Base-by-base conservation (phyloP, 2,329 filamentous ascomycete species). In the Didymosphaeria variabile region DNA sequence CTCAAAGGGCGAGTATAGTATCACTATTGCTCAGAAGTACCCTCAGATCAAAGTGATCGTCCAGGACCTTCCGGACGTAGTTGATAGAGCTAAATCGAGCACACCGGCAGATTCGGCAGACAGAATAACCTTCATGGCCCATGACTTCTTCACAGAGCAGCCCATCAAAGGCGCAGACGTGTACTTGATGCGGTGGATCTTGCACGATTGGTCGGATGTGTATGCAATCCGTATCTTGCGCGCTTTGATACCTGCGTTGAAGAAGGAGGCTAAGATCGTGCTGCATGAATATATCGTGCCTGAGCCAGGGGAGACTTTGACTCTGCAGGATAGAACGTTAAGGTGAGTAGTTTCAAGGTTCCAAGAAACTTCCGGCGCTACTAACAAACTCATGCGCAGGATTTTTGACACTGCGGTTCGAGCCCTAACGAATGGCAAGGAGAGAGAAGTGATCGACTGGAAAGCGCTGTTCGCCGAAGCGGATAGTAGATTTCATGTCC, bases 151-250 rank as follows among this genome's bases (percentile, higher is more conserved):
- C 31, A 23, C 40, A 15, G 23, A 45, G 9, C 61, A 63, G 45
- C 34, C 42, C 17, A 23, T 60, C 6, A 57, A 59, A 45, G 61
- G 32, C 17, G 60, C 58, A 15, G 61, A 63, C 31, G 58, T 86
- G 3, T 88, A 87, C 73, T 81, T 83, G 67, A 83, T 87, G 72
- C 82, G 84, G 46, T 84, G 82, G 80, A 86, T 88, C 64, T 73
- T 88, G 8, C 85, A 88, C 68, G 86, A 88, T 73, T 65, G 60
- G 60, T 55, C 53, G 2, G 62, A 64, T 51, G 42, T 49, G 36
- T 62, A 64, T 46, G 53, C 44, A 32, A 29, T 58, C 15, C 34
- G 49, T 4, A 65, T 63, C 26, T 21, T 65, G n/a, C 53, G 40
- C 17, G 49, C 45, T 47, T 21, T 65, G 19, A 50, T 62, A n/a